Evolutionary conservation across 345 rosid genomes (phyloP).

Genomic region (Populus ilicifolia): DNA sequence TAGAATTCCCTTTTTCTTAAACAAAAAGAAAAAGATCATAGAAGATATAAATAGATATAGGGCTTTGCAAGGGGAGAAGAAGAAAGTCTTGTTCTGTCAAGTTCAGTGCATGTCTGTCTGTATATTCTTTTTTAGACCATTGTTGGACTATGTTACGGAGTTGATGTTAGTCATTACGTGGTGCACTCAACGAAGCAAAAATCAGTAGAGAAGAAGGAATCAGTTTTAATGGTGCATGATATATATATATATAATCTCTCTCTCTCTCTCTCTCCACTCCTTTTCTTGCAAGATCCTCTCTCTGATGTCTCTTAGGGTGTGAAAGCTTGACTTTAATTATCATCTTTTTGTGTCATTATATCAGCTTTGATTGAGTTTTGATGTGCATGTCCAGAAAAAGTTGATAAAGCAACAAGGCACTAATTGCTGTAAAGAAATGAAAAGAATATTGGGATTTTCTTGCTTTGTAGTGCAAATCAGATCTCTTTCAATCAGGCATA

Average conservation of each 20-base stretch:
- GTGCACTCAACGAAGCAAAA: constrained; percentile 1
- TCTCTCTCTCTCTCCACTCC: neutral
- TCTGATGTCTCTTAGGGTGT: constrained; percentile 5
- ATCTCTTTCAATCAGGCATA: neutral
- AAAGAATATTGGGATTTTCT: constrained; percentile 3
- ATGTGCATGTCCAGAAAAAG: constrained; percentile 1
- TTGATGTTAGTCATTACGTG: neutral
- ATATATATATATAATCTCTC: neutral
- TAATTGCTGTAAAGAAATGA: constrained; percentile 12
- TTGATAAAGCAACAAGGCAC: neutral
- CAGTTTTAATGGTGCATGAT: constrained; percentile 2
- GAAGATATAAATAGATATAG: neutral
- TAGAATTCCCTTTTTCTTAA: neutral
- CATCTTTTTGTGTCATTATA: neutral
- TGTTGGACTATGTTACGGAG: neutral
- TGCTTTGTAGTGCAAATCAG: constrained; percentile 2
- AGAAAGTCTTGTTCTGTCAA: neutral
- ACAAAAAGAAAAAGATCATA: neutral
- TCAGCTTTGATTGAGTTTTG: neutral
- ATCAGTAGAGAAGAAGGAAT: neutral
- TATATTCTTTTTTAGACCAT: neutral
- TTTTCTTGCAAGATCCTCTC: neutral
- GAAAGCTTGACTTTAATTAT: constrained; percentile 7
- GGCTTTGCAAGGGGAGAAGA: neutral
- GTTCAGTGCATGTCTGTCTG: constrained; percentile 4